A percentile compares a stretch with the other conserved stretches of the same genome.
Conservation (phyloP, 2,329 filamentous ascomycete genomes). For the Xylaria sp. region DNA sequence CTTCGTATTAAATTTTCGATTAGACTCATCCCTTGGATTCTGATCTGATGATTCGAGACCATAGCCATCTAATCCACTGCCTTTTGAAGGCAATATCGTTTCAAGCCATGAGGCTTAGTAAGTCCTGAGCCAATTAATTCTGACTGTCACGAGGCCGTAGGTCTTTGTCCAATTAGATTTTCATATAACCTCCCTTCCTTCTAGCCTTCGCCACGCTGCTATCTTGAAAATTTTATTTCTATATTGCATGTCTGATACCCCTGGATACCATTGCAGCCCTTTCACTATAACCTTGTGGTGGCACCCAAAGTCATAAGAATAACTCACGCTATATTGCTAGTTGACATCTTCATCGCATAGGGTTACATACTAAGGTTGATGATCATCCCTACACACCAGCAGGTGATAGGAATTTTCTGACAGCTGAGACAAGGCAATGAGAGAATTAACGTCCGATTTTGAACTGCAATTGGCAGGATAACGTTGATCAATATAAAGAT, state of each 20-base stretch:
- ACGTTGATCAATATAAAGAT: neutral
- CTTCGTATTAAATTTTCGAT: neutral
- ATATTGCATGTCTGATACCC: neutral
- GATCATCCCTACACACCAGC: too few species aligned
- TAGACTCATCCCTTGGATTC: neutral
- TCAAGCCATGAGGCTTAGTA: neutral
- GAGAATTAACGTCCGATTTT: neutral
- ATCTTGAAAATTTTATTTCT: neutral
- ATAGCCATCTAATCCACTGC: neutral
- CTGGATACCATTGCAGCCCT: neutral
- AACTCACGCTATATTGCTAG: neutral
- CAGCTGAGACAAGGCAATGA: conserved; percentile 13
- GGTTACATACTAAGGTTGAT: neutral
- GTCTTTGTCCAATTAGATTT: conserved; percentile 3
- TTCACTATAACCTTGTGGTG: neutral
- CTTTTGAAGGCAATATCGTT: neutral
- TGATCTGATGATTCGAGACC: neutral
- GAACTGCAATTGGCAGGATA: neutral
- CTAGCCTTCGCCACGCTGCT: neutral
- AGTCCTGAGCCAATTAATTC: neutral
- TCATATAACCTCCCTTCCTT: neutral
- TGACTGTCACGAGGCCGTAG: conserved; percentile 5
- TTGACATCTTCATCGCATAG: neutral
- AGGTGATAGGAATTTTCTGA: neutral
- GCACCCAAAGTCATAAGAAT: neutral